Percentiles rank a stretch among this genome's conserved stretches.
Evolutionary conservation across 2,329 filamentous ascomycete species (phyloP).

Genomic region (Aurifilum marmelostoma): DNA sequence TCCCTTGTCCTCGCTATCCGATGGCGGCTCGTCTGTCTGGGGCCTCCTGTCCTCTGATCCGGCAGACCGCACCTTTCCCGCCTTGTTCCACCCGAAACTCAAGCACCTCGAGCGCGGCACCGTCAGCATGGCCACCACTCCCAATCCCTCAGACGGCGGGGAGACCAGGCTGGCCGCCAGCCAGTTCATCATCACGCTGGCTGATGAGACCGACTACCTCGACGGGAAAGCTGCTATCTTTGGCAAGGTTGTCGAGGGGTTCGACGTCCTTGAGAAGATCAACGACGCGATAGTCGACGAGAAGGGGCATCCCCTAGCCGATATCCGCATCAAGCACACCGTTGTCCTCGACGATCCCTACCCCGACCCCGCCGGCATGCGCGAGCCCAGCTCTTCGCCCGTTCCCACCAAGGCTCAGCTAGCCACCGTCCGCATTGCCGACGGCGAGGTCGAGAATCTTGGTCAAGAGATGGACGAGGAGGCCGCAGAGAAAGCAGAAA

Average conservation of each 20-base stretch:
- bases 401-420: conserved; percentile 82
- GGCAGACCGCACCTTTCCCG: conserved; percentile 75
- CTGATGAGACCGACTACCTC: conserved; percentile 85
- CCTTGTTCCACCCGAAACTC: conserved; percentile 83
- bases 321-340: conserved; percentile 93
- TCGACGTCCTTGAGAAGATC: conserved; percentile 91
- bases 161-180: conserved; percentile 83
- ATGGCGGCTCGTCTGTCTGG: conserved; percentile 95
- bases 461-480: conserved; percentile 73
- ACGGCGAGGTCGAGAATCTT: conserved; percentile 77
- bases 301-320: conserved; percentile 83
- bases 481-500: conserved; percentile 71
- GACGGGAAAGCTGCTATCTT: conserved; percentile 96
- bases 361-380: conserved; percentile 75
- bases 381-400: conserved; percentile 79
- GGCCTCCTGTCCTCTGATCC: conserved; percentile 70
- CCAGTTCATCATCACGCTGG: conserved; percentile 92
- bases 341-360: conserved; percentile 91
- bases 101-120: conserved; percentile 89
- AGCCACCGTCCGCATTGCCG: conserved; percentile 86
- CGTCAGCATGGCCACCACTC: conserved; percentile 95
- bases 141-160: conserved; percentile 68
- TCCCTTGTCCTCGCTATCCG: conserved; percentile 78
- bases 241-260: conserved; percentile 93
- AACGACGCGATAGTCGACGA: conserved; percentile 88